Conservation (phyloP, 1,284 basidiomycete species). For the Peniophora sp. region DNA sequence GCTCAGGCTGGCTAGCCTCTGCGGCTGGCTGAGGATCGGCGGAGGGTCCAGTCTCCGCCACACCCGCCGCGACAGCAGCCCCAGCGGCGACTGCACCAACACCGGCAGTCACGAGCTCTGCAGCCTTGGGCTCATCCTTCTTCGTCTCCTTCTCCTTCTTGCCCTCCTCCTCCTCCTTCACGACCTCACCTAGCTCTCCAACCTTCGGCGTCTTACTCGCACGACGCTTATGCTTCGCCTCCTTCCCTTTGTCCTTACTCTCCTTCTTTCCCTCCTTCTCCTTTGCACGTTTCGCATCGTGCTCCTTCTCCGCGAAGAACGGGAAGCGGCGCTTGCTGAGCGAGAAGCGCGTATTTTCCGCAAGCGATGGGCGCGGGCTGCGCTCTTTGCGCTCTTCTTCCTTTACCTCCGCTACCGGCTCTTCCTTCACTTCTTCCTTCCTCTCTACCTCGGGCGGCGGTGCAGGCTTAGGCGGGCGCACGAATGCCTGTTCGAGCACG, state of each 20-base stretch:
- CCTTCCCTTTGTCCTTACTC: constrained; percentile 28
- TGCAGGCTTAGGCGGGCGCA: constrained; percentile 26
- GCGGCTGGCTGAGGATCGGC: not conserved
- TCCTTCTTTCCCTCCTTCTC: constrained; percentile 26
- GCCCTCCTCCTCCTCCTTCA: constrained; percentile 40
- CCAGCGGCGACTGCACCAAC: constrained; percentile 11
- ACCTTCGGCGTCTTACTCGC: constrained; percentile 28
- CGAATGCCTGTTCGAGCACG: constrained; percentile 54
- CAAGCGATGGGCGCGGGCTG: constrained; percentile 32
- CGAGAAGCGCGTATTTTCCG: constrained; percentile 32
- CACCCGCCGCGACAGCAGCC: constrained; percentile 6
- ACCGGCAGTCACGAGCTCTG: constrained; percentile 7
- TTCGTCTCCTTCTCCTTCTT: not conserved
- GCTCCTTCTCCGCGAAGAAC: constrained; percentile 35
- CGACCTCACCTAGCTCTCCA: constrained; percentile 61
- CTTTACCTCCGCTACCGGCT: constrained; percentile 6
- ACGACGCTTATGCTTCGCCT: constrained; percentile 23
- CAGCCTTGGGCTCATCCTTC: not conserved
- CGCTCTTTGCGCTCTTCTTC: not conserved
- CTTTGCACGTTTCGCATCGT: constrained; percentile 15
- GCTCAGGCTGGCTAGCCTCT: not conserved
- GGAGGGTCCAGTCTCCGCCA: not conserved
- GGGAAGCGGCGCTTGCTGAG: constrained; percentile 50
- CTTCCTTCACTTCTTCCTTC: constrained; percentile 5
- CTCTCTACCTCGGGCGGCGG: constrained; percentile 10